Conservation (phyloP, 805 yeast genomes). For the Candida pseudofarinosa region DNA sequence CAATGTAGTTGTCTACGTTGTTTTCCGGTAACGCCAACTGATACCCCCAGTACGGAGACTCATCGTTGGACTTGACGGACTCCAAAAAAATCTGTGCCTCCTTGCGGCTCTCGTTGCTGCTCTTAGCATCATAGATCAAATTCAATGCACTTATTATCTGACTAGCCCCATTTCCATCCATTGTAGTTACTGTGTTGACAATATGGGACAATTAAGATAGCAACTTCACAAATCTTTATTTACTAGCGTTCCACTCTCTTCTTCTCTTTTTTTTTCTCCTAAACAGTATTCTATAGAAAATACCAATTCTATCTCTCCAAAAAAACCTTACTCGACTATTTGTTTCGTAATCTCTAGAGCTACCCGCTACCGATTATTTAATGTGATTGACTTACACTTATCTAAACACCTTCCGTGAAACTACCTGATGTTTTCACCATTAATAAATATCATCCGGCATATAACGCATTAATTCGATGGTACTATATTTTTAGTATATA, state of each 20-base stretch:
- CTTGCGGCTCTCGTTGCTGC: constrained; percentile 53
- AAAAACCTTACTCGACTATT: not conserved
- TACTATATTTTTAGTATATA: constrained; percentile 1
- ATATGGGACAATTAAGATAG: not conserved
- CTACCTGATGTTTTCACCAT: not conserved
- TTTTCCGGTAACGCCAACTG: constrained; percentile 67
- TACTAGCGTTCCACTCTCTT: not conserved
- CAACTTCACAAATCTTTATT: not conserved
- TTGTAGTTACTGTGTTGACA: constrained; percentile 21
- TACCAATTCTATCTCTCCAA: not conserved
- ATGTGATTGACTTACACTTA: not conserved
- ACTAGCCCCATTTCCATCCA: constrained; percentile 65
- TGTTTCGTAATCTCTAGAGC: not conserved
- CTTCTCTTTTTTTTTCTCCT: not conserved
- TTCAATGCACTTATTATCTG: constrained; percentile 79
- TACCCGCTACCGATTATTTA: not conserved
- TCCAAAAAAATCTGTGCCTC: constrained; percentile 67
- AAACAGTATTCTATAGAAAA: not conserved
- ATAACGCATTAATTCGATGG: constrained; percentile 2
- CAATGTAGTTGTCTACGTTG: constrained; percentile 57
- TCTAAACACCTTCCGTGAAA: not conserved
- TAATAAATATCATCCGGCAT: constrained; percentile 2
- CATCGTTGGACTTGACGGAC: constrained; percentile 67
- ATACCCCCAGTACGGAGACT: constrained; percentile 91
- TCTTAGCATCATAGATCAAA: constrained; percentile 62